A percentile compares a stretch with the other conserved stretches of the same genome.
Conservation (phyloP, 306 rosid genomes). For the Medicago lupulina region DNA sequence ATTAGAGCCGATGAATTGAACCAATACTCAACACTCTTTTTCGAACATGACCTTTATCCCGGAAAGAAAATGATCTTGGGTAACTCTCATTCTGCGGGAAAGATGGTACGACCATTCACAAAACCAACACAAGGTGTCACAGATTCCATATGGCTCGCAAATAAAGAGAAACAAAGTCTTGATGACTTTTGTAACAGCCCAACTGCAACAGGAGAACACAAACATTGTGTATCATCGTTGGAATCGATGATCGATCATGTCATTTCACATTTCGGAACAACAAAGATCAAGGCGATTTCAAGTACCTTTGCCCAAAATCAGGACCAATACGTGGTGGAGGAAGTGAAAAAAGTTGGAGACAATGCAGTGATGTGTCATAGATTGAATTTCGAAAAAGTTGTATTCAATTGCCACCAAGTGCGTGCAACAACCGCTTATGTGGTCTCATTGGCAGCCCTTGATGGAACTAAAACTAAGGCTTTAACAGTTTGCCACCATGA, state of each 20-base stretch:
- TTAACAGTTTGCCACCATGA: constrained; percentile 40
- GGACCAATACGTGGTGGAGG: constrained; percentile 12
- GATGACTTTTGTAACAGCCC: constrained; percentile 26
- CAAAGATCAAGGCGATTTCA: constrained; percentile 5
- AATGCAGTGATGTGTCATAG: constrained; percentile 27
- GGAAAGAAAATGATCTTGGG: constrained; percentile 10
- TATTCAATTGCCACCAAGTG: constrained; percentile 33
- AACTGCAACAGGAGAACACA: background rate
- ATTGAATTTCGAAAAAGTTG: constrained; percentile 25
- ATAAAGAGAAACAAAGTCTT: background rate
- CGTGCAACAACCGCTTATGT: constrained; percentile 9
- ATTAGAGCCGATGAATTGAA: constrained; percentile 4
- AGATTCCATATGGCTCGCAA: background rate
- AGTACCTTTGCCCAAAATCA: constrained; percentile 17
- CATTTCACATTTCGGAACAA: constrained; percentile 25
- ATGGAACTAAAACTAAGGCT: constrained; percentile 34
- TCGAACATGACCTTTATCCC: constrained; percentile 28
- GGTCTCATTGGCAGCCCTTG: constrained; percentile 14
- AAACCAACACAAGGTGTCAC: constrained; percentile 16
- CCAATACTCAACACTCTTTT: constrained; percentile 28
- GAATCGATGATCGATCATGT: constrained; percentile 3
- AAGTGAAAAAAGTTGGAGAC: constrained; percentile 30
- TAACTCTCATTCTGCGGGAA: background rate
- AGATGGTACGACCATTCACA: background rate
- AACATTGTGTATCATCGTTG: constrained; percentile 5